Base-by-base conservation (phyloP, 2,329 filamentous ascomycete species). In the Cercospora sesami region DNA sequence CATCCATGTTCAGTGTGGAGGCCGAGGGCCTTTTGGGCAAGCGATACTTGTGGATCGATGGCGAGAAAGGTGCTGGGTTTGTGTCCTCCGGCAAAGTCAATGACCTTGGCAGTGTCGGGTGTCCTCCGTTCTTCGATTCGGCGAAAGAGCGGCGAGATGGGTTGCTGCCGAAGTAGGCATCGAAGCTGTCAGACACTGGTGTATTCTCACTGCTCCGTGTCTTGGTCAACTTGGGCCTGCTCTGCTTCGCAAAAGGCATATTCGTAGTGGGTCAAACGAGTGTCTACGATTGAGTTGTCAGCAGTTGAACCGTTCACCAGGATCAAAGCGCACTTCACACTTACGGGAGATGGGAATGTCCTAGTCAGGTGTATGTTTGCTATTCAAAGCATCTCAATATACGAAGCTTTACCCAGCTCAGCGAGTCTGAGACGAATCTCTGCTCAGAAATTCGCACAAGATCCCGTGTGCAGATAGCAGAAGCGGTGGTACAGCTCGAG, bases 151-250 rank as follows among this genome's bases (percentile, higher is more conserved):
- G 61, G 55, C 48, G 48, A 9, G 62, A 65, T 23, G 42, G 58
- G 12, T 57, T 65, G 30, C 48, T 33, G 16, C 30, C 58, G 48
- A 48, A 36, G 26, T 65, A 59, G 18, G 57, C 39, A 55, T 64
- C 55, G 21, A 61, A 45, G 28, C 45, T 58, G 28, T 53, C 60
- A n/a, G 58, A 53, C 21, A 59, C 26, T 14, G 53, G 23, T n/a
- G 63, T 51, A 3, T 63, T 64, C 31, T 67, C 65, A 14, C 39
- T 58, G 48, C 66, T 68, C 31, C 57, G 57, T 39, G 42, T 62
- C 36, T 68, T 68, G 48, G 55, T 64, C 48, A 68, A 60, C 39
- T 62, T 68, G 21, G 66, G 66, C 42, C 66, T 55, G 48, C 59
- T 61, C 36, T 53, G 63, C 30, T 58, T 61, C 48, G 53, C 31